Base-by-base conservation (phyloP, 2,329 filamentous ascomycete species). In the Exophiala spinifera region DNA sequence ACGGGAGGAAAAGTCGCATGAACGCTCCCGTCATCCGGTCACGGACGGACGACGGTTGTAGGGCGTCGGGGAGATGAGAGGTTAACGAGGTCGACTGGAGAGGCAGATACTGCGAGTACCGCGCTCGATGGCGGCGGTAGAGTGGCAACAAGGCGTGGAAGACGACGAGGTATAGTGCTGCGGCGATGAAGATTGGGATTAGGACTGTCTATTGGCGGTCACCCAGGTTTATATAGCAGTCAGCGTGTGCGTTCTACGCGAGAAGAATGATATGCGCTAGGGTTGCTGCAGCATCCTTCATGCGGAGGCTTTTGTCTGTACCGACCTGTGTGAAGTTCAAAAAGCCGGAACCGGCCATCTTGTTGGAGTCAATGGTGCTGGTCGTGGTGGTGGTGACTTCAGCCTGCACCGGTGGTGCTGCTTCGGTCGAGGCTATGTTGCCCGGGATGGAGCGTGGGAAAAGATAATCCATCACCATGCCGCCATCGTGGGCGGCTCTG, bases 131-230 rank as follows among this genome's bases (percentile, higher is more conserved):
- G 53, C 79, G 81, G 45, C 82, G 84, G 80, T 87, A 88, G 56
- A 87, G 67, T 1, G 88, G 88, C 21, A 88, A 66, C 57, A 89
- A 65, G 63, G 85, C 72, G 68, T 84, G 88, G 52, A 82, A 85
- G 53, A 85, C 72, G 54, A 84, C 53, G 63, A 90, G 70, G 70
- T 88, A 91, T 61, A 89, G 73, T 57, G 81, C 70, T 45, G 90
- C 77, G 43, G 87, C 87, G 66, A 90, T 84, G 66, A 85, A 65
- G 49, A 86, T 86, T 31, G 88, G 87, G 60, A 89, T 74, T 63
- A 89, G 69, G 59, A 91, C 73, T 4, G 85, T 87, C 87, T 91
- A 15, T n/a, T n/a, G n/a, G n/a, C n/a, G n/a, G n/a, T n/a, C n/a
- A n/a, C n/a, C n/a, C n/a, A n/a, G n/a, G n/a, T n/a, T n/a, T n/a